phyloP scores from a whole-genome alignment of 2,329 filamentous ascomycete species.

The Aspergillus sp. region DNA sequence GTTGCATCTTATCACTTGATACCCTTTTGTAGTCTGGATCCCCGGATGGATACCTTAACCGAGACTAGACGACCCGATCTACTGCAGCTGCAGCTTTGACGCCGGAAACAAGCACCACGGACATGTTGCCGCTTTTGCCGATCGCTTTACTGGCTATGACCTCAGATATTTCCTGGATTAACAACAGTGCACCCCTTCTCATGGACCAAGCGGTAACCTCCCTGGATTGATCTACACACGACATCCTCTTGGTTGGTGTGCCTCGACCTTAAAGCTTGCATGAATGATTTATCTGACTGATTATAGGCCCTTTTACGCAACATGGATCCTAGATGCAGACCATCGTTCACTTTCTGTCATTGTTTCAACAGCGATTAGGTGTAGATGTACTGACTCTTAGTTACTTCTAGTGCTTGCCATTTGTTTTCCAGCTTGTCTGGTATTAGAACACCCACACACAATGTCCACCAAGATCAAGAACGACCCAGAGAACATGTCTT shows the following conservation, averaged over 20 bases:
- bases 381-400: slow-evolving; percentile 36
- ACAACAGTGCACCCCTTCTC: not conserved
- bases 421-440: slow-evolving; percentile 22
- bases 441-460: slow-evolving; percentile 24
- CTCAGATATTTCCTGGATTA: slow-evolving; percentile 9
- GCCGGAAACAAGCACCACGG: not conserved
- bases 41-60: not conserved
- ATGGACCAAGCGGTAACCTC: slow-evolving; percentile 11
- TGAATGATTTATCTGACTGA: not conserved
- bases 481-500: slow-evolving; percentile 40
- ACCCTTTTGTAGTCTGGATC: slow-evolving; percentile 13
- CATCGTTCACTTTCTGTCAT: slow-evolving; percentile 16
- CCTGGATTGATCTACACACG: not conserved
- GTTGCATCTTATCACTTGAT: slow-evolving; percentile 5
- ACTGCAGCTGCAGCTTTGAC: not conserved
- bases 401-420: slow-evolving; percentile 33
- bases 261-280: not conserved
- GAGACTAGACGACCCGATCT: not conserved
- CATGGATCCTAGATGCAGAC: slow-evolving; percentile 24
- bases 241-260: slow-evolving; percentile 12
- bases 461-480: slow-evolving; percentile 43
- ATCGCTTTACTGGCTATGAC: slow-evolving; percentile 7
- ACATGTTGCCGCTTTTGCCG: not conserved
- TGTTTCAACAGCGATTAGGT: slow-evolving; percentile 17
- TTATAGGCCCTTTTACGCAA: not conserved